A percentile compares a stretch with the other conserved stretches of the same genome.
Evolutionary conservation across 768 basidiomycete genomes (phyloP).

Genomic region (Boletus rubropictus): DNA sequence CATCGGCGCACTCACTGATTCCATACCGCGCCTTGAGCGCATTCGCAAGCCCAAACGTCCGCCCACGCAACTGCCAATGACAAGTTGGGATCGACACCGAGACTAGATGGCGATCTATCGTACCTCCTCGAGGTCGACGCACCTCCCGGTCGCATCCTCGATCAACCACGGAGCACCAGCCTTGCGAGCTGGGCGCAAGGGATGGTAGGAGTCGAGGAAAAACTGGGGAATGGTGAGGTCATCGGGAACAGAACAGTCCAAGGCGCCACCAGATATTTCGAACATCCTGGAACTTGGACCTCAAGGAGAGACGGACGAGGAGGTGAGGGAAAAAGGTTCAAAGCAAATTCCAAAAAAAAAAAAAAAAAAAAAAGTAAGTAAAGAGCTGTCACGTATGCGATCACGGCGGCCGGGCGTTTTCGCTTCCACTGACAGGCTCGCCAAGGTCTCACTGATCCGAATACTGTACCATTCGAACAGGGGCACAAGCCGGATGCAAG

Average conservation of each 20-base stretch:
- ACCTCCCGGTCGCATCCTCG: constrained; percentile 48
- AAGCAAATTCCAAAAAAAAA: too few species aligned
- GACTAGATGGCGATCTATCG: constrained; percentile 2
- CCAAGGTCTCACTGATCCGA: background rate
- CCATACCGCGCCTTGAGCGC: constrained; percentile 43
- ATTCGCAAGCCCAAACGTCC: constrained; percentile 51
- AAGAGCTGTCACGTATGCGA: background rate
- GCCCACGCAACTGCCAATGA: constrained; percentile 32
- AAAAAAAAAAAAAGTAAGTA: too few species aligned
- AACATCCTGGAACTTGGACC: constrained; percentile 1
- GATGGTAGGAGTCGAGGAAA: constrained; percentile 43
- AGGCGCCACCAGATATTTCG: constrained; percentile 24
- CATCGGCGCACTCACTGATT: constrained; percentile 36
- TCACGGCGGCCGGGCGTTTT: background rate
- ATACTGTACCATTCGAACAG: background rate
- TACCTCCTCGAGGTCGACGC: constrained; percentile 45
- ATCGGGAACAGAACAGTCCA: constrained; percentile 48
- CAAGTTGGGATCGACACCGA: too few species aligned
- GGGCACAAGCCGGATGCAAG: too few species aligned
- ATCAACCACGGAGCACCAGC: constrained; percentile 50
- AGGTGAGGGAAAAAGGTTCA: background rate
- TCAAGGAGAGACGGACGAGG: background rate
- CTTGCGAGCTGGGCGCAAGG: constrained; percentile 42
- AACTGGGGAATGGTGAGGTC: constrained; percentile 64
- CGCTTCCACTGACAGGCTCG: background rate